phyloP scores from a whole-genome alignment of 1,284 basidiomycete genomes.

The Naganishia liquefaciens region DNA sequence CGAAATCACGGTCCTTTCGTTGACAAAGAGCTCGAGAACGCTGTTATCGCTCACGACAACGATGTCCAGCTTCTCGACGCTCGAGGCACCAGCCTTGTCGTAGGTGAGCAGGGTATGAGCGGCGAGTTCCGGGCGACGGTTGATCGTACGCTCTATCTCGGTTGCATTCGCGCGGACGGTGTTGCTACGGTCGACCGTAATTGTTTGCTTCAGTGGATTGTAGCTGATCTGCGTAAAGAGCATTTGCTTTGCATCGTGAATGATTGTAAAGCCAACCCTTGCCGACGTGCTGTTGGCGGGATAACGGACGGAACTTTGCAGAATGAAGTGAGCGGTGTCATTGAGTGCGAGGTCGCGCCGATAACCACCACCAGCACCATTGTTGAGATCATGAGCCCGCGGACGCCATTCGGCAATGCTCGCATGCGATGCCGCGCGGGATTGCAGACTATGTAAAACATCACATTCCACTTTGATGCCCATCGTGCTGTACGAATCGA shows the following conservation, averaged over 20 bases:
- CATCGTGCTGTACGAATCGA: slow-evolving; percentile 23
- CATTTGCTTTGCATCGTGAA: slow-evolving; percentile 7
- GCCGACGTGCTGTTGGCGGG: slow-evolving; percentile 3
- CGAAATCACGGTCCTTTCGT: slow-evolving; percentile 44
- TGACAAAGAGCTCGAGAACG: slow-evolving; percentile 47
- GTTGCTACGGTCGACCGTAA: slow-evolving; percentile 25
- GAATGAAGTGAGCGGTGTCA: slow-evolving; percentile 21
- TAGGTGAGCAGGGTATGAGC: slow-evolving; percentile 14
- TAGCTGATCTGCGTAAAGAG: slow-evolving; percentile 12
- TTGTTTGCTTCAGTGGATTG: slow-evolving; percentile 1
- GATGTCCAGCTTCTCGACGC: slow-evolving; percentile 37
- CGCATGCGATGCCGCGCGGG: background rate
- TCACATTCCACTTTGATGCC: slow-evolving; percentile 33
- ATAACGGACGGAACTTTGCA: slow-evolving; percentile 20
- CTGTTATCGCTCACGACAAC: slow-evolving; percentile 45
- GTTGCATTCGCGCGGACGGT: slow-evolving; percentile 14
- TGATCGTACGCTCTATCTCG: slow-evolving; percentile 4
- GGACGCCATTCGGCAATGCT: background rate
- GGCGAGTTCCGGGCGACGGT: slow-evolving; percentile 29
- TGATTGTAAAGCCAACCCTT: slow-evolving; percentile 12
- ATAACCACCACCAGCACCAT: background rate
- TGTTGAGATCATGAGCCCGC: background rate
- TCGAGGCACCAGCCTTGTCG: background rate
- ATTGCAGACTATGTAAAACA: slow-evolving; percentile 5
- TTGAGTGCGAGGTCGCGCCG: slow-evolving; percentile 7